Base-by-base conservation (phyloP, 495 filamentous ascomycete genomes). In the Penicillium taxi region DNA sequence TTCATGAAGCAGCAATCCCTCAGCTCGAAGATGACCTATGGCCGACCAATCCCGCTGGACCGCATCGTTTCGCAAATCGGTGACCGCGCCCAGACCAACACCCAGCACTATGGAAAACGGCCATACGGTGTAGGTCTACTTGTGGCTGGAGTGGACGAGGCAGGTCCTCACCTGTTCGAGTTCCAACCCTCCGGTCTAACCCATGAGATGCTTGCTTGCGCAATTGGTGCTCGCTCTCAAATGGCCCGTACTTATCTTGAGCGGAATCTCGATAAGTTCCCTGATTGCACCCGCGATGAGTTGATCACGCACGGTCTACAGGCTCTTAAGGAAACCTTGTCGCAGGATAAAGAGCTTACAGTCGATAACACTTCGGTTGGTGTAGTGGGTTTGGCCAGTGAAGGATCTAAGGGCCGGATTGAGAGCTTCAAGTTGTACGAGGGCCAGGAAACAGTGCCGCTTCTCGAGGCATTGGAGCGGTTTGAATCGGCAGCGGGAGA, bases 1-100 rank as follows among this genome's bases (percentile, higher is more conserved):
- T 96, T 94, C 75, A 96, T 98, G 91, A 96, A 96, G 70, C 86
- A 94, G 66, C 91, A 96, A 67, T 93, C 84, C 34, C 86, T 98
- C 50, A 83, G 86, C 57, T 87, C 86, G 40, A 86, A 86, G 55
- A 83, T 98, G 55, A 93, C 88, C 39, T 96, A 94, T 74, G 88
- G 81, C 65, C 90, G 91, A 32, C 78, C 87, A 39, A 88, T 98
- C 51, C 84, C 84, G 11, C 69, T 96, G 57, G 78, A 86, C 56
- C 81, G 83, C 20, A 84, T 96, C 47, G 87, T 94, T 35, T 70
- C 74, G 15, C 80, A 87, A 60, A 96, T 98, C 58, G 90, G 81
- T 50, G 86, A 94, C 65, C 90, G 94, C 64, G 91, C 91, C 24
- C 91, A 98, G 68, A 82, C 81, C 47, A 95, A 96, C 73, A 98